These are phyloP conservation scores for Sclerotinia glacialis DNA, from an alignment of 2,329 filamentous ascomycete genomes.

Conservation along the genomic window DNA sequence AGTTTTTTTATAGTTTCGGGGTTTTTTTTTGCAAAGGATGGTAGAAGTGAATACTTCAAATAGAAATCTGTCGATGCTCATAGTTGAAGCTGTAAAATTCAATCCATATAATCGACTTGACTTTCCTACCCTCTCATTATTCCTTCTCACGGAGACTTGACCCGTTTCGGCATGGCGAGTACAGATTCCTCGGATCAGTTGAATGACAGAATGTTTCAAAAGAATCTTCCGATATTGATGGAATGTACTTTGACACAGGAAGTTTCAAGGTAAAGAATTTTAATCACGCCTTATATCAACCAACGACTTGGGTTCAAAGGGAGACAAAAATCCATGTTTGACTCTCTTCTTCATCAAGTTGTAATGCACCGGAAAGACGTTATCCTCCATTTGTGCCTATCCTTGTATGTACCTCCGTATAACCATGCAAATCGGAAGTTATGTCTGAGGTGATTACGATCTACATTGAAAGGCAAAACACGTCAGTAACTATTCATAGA, in stretches of 20 bases:
- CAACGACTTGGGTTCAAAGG: background rate
- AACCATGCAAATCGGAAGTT: slow-evolving; percentile 18
- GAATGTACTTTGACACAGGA: background rate
- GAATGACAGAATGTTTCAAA: background rate
- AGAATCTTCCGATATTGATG: slow-evolving; percentile 12
- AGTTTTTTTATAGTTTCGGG: no score
- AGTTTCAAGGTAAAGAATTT: background rate
- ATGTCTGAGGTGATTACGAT: slow-evolving; percentile 13
- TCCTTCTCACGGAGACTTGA: background rate
- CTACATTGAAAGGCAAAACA: background rate
- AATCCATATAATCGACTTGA: background rate
- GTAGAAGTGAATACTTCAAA: no score
- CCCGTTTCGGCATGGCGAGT: background rate
- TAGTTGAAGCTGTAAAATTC: background rate
- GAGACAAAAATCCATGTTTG: background rate
- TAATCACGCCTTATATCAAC: background rate
- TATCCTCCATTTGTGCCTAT: background rate
- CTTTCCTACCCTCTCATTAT: background rate
- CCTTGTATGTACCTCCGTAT: slow-evolving; percentile 9
- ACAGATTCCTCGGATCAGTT: slow-evolving; percentile 1
- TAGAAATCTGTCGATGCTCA: background rate
- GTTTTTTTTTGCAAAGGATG: background rate
- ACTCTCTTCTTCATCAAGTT: background rate
- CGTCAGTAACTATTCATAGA: slow-evolving; percentile 12
- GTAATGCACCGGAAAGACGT: slow-evolving; percentile 3